A percentile compares a stretch with the other conserved stretches of the same genome.
Evolutionary conservation across 169 alveolate genomes (phyloP).

Genomic region (Plasmodium inui): DNA sequence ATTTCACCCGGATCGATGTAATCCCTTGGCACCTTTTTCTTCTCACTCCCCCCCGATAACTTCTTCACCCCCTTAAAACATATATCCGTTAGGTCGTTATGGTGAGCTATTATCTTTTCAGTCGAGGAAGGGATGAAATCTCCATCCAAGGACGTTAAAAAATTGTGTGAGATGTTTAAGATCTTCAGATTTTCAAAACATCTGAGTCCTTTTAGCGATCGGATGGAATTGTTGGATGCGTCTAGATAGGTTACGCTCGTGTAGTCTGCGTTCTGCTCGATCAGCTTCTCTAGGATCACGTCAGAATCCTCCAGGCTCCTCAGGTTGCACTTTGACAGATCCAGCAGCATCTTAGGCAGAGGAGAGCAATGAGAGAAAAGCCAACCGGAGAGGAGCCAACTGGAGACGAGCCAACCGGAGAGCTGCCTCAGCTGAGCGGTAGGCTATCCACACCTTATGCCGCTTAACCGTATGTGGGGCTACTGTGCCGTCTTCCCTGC

Average conservation of each 20-base stretch:
- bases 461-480: too few species aligned
- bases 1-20: too few species aligned
- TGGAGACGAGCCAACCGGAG: neutral
- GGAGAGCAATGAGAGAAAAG: neutral
- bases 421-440: neutral
- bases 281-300: conserved; percentile 45
- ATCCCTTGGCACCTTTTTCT: neutral
- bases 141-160: conserved; percentile 31
- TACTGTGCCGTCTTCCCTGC: too few species aligned
- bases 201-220: conserved; percentile 36
- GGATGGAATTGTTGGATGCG: conserved; percentile 33
- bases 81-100: conserved; percentile 26
- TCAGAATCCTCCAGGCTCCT: conserved; percentile 54
- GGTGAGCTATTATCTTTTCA: conserved; percentile 30
- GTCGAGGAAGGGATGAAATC: conserved; percentile 48
- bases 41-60: neutral
- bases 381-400: neutral
- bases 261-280: conserved; percentile 36
- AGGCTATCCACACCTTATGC: too few species aligned
- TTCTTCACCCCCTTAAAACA: conserved; percentile 36
- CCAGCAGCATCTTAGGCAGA: conserved; percentile 26
- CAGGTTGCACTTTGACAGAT: conserved; percentile 40
- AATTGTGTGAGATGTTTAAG: conserved; percentile 37
- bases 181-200: conserved; percentile 42
- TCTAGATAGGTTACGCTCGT: conserved; percentile 61